Evolutionary conservation across 2,329 filamentous ascomycete genomes (phyloP), one percentile per base, ranked within the genome.

Genomic region (Verticillium tricorpus): DNA sequence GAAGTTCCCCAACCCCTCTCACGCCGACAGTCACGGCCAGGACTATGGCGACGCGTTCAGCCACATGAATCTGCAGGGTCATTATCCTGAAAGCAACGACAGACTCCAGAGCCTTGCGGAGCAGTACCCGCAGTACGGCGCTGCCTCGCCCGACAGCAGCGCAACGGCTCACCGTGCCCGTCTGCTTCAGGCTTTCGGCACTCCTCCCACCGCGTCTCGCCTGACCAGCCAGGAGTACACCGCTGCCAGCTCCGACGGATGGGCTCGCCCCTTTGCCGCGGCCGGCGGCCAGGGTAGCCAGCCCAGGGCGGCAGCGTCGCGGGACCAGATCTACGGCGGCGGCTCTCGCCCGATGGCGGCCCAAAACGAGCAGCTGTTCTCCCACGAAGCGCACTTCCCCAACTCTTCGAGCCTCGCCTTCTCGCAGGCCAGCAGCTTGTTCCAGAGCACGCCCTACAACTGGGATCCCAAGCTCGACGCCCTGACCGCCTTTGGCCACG

Each of bases 401-500:
- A 28, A 9, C 28, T 11, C 39, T 57, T 57, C 61, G 67, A 50
- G 52, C 50, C 62, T 70, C 15, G 68, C 65, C 7, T 85, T 85
- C 64, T 80, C 82, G 15, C 74, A 83, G 61, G 72, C 75, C 1
- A 85, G 82, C 68, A 84, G 80, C 64, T 66, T 85, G 25, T 83
- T 81, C 61, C 77, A 76, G 50, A 78, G 82, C 37, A 82, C 80
- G 5, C 81, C 80, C 1, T 66, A 65, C 6, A 71, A 70, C 40
- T 69, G 67, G 32, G 45, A 50, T 8, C 45, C 45, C 45, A 50
- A 25, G 19, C 22, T 50, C 19, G 45, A n/a, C 8, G n/a, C 45
- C 19, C 45, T 50, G n/a, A 50, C 45, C 9, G 45, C 45, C 45
- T 50, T 50, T 25, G 63, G 63, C 52, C 50, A 60, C 39, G 62